Conservation (phyloP, 208 protist genomes). For the Leishmania amazonensis region DNA sequence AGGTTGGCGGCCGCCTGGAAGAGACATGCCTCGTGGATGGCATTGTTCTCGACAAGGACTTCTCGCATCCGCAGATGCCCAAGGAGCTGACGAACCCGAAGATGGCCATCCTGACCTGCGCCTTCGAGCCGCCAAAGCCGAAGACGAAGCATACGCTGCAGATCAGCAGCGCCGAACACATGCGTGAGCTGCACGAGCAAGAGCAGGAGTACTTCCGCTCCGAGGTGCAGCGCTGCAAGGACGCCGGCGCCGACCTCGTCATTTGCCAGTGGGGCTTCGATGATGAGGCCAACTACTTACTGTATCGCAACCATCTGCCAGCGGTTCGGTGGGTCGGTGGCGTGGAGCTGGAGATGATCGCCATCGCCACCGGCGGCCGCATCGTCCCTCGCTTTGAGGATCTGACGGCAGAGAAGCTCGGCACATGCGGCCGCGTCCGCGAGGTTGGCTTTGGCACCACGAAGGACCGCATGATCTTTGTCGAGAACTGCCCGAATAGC, state of each 20-base stretch:
- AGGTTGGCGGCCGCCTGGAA: conserved; percentile 97
- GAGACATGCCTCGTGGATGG: conserved; percentile 98
- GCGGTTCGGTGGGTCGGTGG: conserved; percentile 99
- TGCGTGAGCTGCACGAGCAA: conserved; percentile 94
- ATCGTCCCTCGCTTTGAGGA: conserved; percentile 99
- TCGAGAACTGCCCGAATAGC: conserved; percentile 98
- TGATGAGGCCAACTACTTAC: conserved; percentile 99
- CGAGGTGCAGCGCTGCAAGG: conserved; percentile 94
- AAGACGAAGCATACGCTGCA: conserved; percentile 99
- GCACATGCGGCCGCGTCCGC: conserved; percentile 86
- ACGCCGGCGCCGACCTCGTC: conserved; percentile 97
- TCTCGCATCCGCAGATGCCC: conserved; percentile 97
- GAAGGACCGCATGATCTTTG: conserved; percentile 98
- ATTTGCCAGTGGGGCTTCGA: conserved; percentile 99
- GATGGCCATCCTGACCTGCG: conserved; percentile 99
- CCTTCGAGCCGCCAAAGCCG: conserved; percentile 99
- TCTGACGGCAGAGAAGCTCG: conserved; percentile 97
- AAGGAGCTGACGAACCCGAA: conserved; percentile 97
- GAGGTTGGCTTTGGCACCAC: conserved; percentile 97
- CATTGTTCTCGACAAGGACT: conserved; percentile 99
- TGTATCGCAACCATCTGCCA: conserved; percentile 99
- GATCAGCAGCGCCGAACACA: conserved; percentile 95
- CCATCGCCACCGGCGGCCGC: conserved; percentile 99
- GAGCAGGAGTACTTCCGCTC: conserved; percentile 99
- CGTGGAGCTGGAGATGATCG: conserved; percentile 99